Evolutionary conservation across 495 filamentous ascomycete genomes (phyloP), one percentile per base, ranked within the genome.

Genomic region (Podospora sp.): DNA sequence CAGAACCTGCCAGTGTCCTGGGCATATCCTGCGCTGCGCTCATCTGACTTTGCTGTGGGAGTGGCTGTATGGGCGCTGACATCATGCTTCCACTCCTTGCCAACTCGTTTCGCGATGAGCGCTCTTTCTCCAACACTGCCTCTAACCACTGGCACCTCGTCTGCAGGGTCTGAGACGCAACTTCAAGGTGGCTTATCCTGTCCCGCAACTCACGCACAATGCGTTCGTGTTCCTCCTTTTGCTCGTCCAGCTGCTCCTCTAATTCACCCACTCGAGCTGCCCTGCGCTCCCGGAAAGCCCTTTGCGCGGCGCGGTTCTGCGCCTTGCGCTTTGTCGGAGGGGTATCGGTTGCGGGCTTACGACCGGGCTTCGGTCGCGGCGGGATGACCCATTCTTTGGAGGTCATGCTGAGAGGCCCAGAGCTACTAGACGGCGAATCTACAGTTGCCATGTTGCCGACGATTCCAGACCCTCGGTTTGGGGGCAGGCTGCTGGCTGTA

Each of bases 321-420:
- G 91, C 92, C 78, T 96, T 96, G 65, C 94, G 88, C 75, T 96
- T 95, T 46, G 92, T 96, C 1, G 92, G 92, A 14, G 93, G 93
- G 4, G 91, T 93, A 72, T 97, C 93, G 16, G 90, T 94, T 22
- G 93, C 92, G 11, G 94, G 94, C 77, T 97, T 97, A 60, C 94
- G 87, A 40, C 93, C 94, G n/a, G 94, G 94, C 82, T 95, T 95
- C 26, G 92, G 92, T 57, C 92, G 86, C 60, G 92, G 92, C 29
- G 92, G 92, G 58, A 96, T 86, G 9, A 94, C 85, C 92, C 92
- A 96, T 87, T 94, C 90, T 77, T 88, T 93, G 67, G 84, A 90
- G 49, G 91, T 95, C 68, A 88, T 82, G 46, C 79, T 81, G n/a
- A 81, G 65, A 26, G 77, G 73, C 22, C 27, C 67, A 16, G 65